Evolutionary conservation across 179 eudicot genomes (phyloP).

Genomic region (Gypsophila paniculata): DNA sequence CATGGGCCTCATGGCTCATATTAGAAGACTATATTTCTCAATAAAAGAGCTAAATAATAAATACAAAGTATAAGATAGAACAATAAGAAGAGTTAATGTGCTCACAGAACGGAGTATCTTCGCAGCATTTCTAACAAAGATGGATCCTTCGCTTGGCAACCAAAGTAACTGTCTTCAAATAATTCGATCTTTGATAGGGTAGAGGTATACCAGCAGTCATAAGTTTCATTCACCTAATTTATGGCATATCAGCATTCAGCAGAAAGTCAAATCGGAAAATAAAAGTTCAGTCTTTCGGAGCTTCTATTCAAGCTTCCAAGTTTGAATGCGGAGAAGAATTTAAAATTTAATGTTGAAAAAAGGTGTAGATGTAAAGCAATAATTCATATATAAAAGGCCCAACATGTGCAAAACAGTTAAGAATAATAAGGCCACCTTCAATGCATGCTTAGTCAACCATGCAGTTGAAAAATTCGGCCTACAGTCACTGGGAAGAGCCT

Average conservation of each 20-base stretch:
- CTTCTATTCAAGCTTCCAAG: neutral
- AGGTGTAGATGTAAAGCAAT: neutral
- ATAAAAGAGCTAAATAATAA: neutral
- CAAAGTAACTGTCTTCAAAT: conserved; percentile 53
- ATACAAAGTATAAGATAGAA: neutral
- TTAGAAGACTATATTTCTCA: neutral
- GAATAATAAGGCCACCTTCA: conserved; percentile 46
- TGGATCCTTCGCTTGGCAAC: conserved; percentile 74
- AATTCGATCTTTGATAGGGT: conserved; percentile 74
- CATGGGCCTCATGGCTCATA: conserved; percentile 1
- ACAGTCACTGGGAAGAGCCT: conserved; percentile 90
- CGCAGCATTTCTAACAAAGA: conserved; percentile 76
- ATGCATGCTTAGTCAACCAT: conserved; percentile 62
- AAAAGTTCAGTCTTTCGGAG: neutral
- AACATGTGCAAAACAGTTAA: conserved; percentile 5
- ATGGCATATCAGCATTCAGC: conserved; percentile 8
- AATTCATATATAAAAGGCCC: neutral
- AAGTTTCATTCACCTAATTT: conserved; percentile 80
- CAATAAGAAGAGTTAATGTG: conserved; percentile 18
- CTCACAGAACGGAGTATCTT: conserved; percentile 81
- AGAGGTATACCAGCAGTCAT: conserved; percentile 89
- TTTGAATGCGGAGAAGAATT: conserved; percentile 1
- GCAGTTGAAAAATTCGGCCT: conserved; percentile 81
- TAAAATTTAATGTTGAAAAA: neutral
- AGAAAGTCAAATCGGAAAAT: conserved; percentile 9